A percentile compares a stretch with the other conserved stretches of the same genome.
Conservation (phyloP, 2,329 filamentous ascomycete species). For the Elsinoe ampelina region DNA sequence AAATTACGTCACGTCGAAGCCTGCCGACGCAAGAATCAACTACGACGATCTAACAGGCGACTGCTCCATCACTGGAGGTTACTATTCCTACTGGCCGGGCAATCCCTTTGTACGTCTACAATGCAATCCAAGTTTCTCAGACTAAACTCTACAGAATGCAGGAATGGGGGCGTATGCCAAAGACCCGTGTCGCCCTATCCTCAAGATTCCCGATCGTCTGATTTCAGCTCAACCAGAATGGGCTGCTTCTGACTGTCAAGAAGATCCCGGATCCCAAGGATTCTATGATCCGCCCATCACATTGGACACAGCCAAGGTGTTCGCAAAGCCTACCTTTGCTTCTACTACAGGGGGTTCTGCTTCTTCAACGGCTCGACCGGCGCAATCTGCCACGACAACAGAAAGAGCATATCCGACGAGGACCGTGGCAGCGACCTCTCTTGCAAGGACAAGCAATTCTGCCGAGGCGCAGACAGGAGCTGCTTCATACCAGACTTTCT, state of each 20-base stretch:
- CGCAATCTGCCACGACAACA: neutral
- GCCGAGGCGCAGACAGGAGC: no score
- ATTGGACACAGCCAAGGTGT: neutral
- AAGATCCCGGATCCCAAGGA: neutral
- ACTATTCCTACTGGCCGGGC: constrained; percentile 15
- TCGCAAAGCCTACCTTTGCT: neutral
- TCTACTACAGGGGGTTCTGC: neutral
- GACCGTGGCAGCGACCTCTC: no score
- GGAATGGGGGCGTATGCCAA: neutral
- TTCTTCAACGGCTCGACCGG: neutral
- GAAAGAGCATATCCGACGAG: no score
- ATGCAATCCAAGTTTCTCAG: neutral
- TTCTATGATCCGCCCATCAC: constrained; percentile 1
- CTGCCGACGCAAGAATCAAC: constrained; percentile 3
- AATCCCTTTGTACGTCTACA: constrained; percentile 7
- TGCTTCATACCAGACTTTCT: no score
- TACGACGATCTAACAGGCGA: constrained; percentile 13
- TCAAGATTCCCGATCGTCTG: neutral
- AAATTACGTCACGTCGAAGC: constrained; percentile 9
- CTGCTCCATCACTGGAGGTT: constrained; percentile 8
- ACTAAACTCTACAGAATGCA: neutral
- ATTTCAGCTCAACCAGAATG: constrained; percentile 4
- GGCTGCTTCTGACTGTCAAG: neutral
- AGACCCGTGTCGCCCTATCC: constrained; percentile 1
- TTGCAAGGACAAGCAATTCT: no score